Base-by-base conservation (phyloP, 2,329 filamentous ascomycete species). In the Truncatella angustata region DNA sequence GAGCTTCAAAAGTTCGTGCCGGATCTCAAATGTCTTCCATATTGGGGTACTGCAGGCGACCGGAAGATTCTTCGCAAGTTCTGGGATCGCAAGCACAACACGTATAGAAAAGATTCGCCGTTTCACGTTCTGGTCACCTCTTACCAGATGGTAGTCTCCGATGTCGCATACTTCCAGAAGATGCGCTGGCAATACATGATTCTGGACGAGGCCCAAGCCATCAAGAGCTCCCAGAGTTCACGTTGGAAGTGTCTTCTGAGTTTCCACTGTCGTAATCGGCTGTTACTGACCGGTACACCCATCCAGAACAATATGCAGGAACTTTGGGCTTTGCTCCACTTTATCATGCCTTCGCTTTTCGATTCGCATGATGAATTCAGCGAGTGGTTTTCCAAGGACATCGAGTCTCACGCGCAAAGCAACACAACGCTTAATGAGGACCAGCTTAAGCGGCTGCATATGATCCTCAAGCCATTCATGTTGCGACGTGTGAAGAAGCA, bases 231-330 rank as follows among this genome's bases (percentile, higher is more conserved):
- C 1, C 85, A 90, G 64, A 97, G 91, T 75, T 96, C 92, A 14
- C 85, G 94, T 66, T 99, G 94, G 94, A 99, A 97, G 81, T 92
- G 88, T 59, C 73, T 99, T 58, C 79, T 99, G 43, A 88, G 88
- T 47, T 97, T 97, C 79, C 90, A 95, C 68, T 97, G 93, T 73
- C 88, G 94, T 55, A 99, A 97, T 72, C 85, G 94, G 60, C 82
- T 99, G 43, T 77, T 99, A 40, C 81, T 99, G 18, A 99, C 94
- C 0, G 94, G 94, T 74, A 99, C 94, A 0, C 94, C 94, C 3
- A 97, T 99, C 59, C 94, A 99, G 71, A 99, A 99, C 76, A 99
- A 97, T 79, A 99, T 99, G 94, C 94, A 97, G 72, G 93, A 99
- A 72, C 74, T 99, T 54, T 99, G 94, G 94, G 94, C 94, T 26